Percentiles rank a stretch among this genome's conserved stretches.
phyloP scores from a whole-genome alignment of 352 stramenopile genomes.

The Poterioochromonas sp. region DNA sequence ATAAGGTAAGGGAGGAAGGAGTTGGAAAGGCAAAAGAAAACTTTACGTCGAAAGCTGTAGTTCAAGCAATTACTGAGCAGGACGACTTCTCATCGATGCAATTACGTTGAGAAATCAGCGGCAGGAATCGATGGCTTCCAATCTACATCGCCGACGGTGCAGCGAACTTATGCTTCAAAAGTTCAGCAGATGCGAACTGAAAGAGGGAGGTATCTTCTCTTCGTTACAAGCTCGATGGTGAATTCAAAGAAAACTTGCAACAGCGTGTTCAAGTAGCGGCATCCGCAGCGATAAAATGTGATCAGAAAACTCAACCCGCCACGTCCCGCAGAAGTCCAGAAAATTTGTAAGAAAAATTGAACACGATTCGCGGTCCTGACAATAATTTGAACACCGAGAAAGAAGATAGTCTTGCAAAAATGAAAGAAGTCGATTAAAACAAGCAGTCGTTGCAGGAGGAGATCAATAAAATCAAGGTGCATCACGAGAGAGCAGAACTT shows the following conservation, averaged over 20 bases:
- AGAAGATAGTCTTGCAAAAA: neutral
- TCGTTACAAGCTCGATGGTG: neutral
- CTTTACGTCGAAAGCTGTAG: neutral
- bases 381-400: neutral
- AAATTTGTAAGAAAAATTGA: neutral
- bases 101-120: neutral
- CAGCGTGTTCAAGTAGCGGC: neutral
- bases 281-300: neutral
- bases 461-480: neutral
- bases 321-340: neutral
- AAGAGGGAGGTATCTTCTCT: neutral
- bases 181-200: neutral
- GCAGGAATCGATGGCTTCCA: neutral
- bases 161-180: neutral
- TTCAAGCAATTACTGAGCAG: neutral
- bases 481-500: neutral
- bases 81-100: neutral
- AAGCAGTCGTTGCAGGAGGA: neutral
- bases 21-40: neutral
- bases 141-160: neutral
- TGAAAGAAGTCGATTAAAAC: neutral
- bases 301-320: neutral
- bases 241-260: neutral
- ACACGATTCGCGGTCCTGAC: neutral
- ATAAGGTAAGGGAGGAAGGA: neutral